A percentile compares a stretch with the other conserved stretches of the same genome.
Evolutionary conservation across 805 yeast species (phyloP).

Genomic region (Zygosaccharomyces rouxii): DNA sequence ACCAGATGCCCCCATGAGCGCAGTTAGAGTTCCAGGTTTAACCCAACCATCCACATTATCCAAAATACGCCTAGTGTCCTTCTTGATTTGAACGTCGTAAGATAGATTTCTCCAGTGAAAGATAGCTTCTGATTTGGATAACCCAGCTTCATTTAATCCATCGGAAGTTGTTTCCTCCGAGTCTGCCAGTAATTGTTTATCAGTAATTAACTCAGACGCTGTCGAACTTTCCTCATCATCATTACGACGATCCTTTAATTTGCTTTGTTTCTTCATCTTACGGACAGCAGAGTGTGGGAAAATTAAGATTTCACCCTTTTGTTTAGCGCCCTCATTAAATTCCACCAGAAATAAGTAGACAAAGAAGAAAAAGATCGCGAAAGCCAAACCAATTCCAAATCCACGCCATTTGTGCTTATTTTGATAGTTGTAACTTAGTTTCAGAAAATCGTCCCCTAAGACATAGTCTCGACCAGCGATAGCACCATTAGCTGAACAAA

Average conservation of each 20-base stretch:
- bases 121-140: conserved; percentile 41
- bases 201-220: conserved; percentile 17
- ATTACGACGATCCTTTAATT: conserved; percentile 24
- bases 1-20: conserved; percentile 74
- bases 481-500: conserved; percentile 58
- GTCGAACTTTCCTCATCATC: conserved; percentile 27
- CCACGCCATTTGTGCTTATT: conserved; percentile 57
- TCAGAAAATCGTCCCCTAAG: conserved; percentile 48
- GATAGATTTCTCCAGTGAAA: conserved; percentile 77
- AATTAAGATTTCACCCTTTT: conserved; percentile 66
- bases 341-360: conserved; percentile 55
- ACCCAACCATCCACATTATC: conserved; percentile 76
- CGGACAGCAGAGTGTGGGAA: conserved; percentile 49
- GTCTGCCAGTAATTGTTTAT: conserved; percentile 26
- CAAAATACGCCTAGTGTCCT: conserved; percentile 56
- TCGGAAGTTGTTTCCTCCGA: conserved; percentile 15
- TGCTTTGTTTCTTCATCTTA: conserved; percentile 41
- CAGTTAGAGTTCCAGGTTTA: conserved; percentile 77
- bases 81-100: conserved; percentile 62
- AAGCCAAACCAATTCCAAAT: conserved; percentile 58
- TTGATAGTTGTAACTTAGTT: conserved; percentile 41
- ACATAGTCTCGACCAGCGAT: conserved; percentile 47
- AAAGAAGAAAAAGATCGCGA: conserved; percentile 48
- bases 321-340: conserved; percentile 55
- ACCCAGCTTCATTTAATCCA: conserved; percentile 27